Evolutionary conservation across 2,329 filamentous ascomycete species (phyloP), one percentile per base, ranked within the genome.

Genomic region (Pyricularia sp.): DNA sequence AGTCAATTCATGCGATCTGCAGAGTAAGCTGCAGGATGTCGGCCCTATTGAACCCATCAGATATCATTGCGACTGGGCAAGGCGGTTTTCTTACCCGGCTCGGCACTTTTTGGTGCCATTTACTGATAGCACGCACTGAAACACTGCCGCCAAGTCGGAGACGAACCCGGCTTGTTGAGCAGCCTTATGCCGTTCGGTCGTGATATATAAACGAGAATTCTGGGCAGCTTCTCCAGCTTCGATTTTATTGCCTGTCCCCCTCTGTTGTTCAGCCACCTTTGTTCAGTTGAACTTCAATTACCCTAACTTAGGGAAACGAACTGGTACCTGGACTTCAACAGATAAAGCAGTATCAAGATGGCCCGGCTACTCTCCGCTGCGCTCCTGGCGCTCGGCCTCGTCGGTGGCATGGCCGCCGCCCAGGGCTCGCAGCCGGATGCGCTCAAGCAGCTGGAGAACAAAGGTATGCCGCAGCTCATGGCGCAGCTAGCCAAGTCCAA

Each of bases 401-500:
- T 23, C n/a, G 58, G 66, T 6, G n/a, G 59, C 28, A 31, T 36
- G 12, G 50, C 30, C 12, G 66, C 55, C 31, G 31, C 59, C 28
- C 31, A 50, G 4, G 23, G 6, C 2, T 30, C 36, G 14, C 66
- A 68, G 58, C 66, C 66, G 3, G 76, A 77, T 58, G 74, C 73
- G 1, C 74, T 77, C 12, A 64, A 71, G 23, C 74, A 77, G 64
- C 74, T 77, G 10, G 73, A 76, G 69, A 73, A 72, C 63, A 73
- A 74, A 67, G 75, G 75, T 11, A 69, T 73, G 17, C 69, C 73
- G 5, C 70, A 70, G 66, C 68, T 77, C n/a, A 72, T 77, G 50
- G 73, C 72, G 25, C 69, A 70, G 23, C 55, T 77, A 12, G 75
- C 75, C 66, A 74, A 74, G 72, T 77, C 76, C n/a, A 72, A 72